phyloP scores from a whole-genome alignment of 192 early-diverging fungal species.

The Backusella mclennaniae region DNA sequence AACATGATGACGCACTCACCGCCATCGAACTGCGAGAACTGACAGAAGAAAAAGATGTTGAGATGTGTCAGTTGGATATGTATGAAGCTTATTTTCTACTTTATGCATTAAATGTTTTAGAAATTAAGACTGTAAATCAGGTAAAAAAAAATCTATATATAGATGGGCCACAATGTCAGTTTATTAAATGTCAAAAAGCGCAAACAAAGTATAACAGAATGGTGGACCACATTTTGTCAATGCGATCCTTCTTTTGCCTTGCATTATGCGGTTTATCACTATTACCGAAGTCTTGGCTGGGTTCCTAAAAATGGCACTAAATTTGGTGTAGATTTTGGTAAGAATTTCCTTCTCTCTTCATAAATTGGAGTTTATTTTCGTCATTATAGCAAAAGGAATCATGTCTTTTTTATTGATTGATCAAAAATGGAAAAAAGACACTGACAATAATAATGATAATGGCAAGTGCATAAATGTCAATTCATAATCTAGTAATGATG shows the following conservation, averaged over 20 bases:
- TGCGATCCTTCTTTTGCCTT: slow-evolving; percentile 44
- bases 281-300: slow-evolving; percentile 83
- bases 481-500: not conserved
- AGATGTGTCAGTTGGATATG: slow-evolving; percentile 66
- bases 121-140: slow-evolving; percentile 23
- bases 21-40: slow-evolving; percentile 2
- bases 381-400: not conserved
- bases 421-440: not conserved
- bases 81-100: slow-evolving; percentile 76
- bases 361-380: not conserved
- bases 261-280: slow-evolving; percentile 77
- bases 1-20: not conserved
- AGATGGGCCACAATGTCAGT: not conserved
- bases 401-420: not conserved
- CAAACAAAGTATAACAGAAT: slow-evolving; percentile 1
- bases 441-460: not conserved
- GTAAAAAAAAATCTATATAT: not conserved
- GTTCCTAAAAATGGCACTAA: slow-evolving; percentile 81
- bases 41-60: slow-evolving; percentile 34
- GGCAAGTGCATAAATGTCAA: not conserved
- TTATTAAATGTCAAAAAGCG: not conserved
- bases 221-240: slow-evolving; percentile 3
- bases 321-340: slow-evolving; percentile 79
- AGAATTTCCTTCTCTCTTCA: not conserved
- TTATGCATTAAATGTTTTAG: slow-evolving; percentile 56